Percentiles rank a stretch among this genome's conserved stretches.
Conservation (phyloP, 163 green algal species). For the Scenedesmus sp. region DNA sequence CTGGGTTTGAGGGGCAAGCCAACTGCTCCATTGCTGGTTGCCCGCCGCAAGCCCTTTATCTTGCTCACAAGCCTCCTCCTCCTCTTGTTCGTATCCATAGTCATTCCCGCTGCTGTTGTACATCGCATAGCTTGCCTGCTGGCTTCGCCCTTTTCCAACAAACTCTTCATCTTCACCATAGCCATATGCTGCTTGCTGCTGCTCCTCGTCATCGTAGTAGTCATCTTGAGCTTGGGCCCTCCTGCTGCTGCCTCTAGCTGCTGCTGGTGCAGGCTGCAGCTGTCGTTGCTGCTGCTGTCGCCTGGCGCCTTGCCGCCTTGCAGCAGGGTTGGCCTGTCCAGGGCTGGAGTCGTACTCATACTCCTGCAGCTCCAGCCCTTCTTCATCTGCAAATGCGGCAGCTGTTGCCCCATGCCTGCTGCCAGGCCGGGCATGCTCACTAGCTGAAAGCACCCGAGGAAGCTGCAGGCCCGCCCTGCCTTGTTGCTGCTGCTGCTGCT, state of each 20-base stretch:
- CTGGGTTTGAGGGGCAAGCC: background rate
- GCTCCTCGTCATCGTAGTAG: background rate
- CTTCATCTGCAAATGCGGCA: background rate
- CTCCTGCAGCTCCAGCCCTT: background rate
- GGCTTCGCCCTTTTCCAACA: background rate
- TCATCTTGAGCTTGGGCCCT: background rate
- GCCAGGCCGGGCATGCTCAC: background rate
- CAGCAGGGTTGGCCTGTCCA: background rate
- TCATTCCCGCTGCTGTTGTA: background rate
- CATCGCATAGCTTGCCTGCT: background rate
- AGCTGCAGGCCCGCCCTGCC: too few relatives aligned
- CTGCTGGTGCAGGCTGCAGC: too few relatives aligned
- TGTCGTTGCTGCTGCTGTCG: slow-evolving; percentile 24
- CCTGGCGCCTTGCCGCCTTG: background rate
- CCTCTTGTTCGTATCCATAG: background rate
- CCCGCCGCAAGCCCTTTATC: background rate
- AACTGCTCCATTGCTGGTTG: background rate
- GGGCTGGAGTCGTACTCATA: background rate
- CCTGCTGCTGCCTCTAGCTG: background rate
- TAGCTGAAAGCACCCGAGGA: background rate
- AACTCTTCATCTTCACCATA: background rate
- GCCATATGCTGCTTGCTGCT: too few relatives aligned
- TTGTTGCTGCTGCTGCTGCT: background rate
- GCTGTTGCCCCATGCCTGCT: background rate
- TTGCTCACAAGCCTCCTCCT: background rate